phyloP scores from a whole-genome alignment of 108 stramenopile genomes.

The Cyclotella atomus region DNA sequence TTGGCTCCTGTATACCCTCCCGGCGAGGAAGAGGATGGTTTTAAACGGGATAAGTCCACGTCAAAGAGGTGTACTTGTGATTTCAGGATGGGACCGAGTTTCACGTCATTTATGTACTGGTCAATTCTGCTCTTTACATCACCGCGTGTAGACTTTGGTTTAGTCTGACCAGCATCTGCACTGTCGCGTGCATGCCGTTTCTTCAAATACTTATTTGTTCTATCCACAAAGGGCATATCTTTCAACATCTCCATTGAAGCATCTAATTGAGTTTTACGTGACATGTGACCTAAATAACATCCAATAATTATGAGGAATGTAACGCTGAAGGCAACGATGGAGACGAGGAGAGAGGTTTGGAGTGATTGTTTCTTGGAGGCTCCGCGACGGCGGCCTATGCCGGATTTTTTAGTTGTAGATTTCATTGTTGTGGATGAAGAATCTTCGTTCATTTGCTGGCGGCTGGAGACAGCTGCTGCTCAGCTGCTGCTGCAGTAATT shows the following conservation, averaged over 20 bases:
- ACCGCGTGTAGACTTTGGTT: not conserved
- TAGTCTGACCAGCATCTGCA: not conserved
- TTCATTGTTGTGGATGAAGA: not conserved
- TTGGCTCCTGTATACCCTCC: conserved; percentile 42
- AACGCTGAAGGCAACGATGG: not conserved
- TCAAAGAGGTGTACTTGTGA: conserved; percentile 3
- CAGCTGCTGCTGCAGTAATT: not conserved
- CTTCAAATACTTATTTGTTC: not conserved
- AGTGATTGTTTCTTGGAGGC: not conserved
- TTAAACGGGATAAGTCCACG: not conserved
- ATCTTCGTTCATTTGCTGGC: too few species aligned
- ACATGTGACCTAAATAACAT: not conserved
- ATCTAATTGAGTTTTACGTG: not conserved
- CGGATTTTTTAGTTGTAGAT: not conserved
- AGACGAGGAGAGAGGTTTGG: not conserved
- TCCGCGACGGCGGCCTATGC: not conserved
- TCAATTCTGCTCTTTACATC: not conserved
- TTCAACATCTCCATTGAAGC: not conserved
- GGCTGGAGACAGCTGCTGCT: too few species aligned
- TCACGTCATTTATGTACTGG: not conserved
- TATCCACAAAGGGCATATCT: not conserved
- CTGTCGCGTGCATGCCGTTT: not conserved
- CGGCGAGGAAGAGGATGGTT: not conserved
- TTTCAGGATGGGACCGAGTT: not conserved
- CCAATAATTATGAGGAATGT: not conserved